Evolutionary conservation across 352 stramenopile genomes (phyloP), one percentile per base, ranked within the genome.

Genomic region (Phytopythium ostracodes): DNA sequence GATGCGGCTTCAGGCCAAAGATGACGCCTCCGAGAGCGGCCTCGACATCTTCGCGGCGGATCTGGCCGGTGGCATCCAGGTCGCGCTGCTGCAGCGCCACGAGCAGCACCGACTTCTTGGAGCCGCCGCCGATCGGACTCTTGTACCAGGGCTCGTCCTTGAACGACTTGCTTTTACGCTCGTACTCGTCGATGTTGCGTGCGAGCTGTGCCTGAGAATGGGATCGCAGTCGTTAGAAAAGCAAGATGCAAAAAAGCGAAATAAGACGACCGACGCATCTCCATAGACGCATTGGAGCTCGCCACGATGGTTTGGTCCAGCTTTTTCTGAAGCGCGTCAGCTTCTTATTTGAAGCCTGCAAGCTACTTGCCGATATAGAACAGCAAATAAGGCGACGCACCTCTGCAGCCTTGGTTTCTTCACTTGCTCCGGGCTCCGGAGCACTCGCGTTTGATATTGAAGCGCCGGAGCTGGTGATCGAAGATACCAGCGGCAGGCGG

Each of bases 131-230:
- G 22, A 86, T 67, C 6, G 73, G 73, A 53, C 77, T 89, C 5
- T 53, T 65, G 54, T 86, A 87, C 77, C 77, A 89, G 7, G 70
- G 49, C 18, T 87, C 76, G 50, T 82, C 64, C 59, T 87, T 89
- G 68, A 83, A 89, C 27, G 75, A 75, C 66, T 89, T 89, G 51
- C 54, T 63, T 36, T 55, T 33, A 35, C 36, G 50, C 64, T 81
- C 63, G 35, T 65, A 49, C 0, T 55, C 59, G n/a, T 67, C 57
- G 49, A 75, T 72, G 14, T 60, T 55, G 2, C n/a, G 10, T n/a
- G 20, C 65, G 9, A 75, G 64, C 35, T 56, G 29, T 7, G 51
- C 51, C 51, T 56, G n/a, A n/a, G n/a, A n/a, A n/a, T n/a, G n/a
- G n/a, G n/a, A n/a, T n/a, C n/a, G 33, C 24, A 54, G 20, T 17